A percentile compares a stretch with the other conserved stretches of the same genome.
Evolutionary conservation across 345 rosid genomes (phyloP).

Genomic region (Ceriops tagal): DNA sequence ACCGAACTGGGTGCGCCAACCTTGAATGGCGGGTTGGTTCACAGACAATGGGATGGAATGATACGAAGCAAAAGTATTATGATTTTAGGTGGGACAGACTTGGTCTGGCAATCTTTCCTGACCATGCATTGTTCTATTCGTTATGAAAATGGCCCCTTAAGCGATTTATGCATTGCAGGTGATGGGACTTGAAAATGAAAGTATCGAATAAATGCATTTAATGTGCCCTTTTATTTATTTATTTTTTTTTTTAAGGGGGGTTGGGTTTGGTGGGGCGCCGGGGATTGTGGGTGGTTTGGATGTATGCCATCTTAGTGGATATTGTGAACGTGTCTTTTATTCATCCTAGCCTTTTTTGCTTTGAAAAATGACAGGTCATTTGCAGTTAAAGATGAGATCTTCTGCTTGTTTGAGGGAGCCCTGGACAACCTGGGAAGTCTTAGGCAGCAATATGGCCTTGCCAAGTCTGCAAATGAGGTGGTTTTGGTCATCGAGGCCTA

Average conservation of each 20-base stretch:
- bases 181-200: too few relatives aligned
- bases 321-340: neutral
- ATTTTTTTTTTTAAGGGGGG: too few relatives aligned
- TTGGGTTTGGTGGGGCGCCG: too few relatives aligned
- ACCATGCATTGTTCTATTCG: too few relatives aligned
- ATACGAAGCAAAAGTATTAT: neutral
- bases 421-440: conserved; percentile 90
- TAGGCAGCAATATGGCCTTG: conserved; percentile 88
- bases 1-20: neutral
- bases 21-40: neutral
- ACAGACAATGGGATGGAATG: neutral
- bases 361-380: conserved; percentile 51
- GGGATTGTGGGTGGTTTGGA: neutral
- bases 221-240: too few relatives aligned
- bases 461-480: conserved; percentile 82
- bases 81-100: neutral
- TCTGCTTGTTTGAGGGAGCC: conserved; percentile 93
- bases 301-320: neutral
- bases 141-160: too few relatives aligned
- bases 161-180: too few relatives aligned
- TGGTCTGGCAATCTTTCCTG: neutral
- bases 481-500: conserved; percentile 87
- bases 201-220: too few relatives aligned
- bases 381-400: conserved; percentile 89
- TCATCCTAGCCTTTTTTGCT: neutral